phyloP scores from a whole-genome alignment of 768 basidiomycete species.

The Mycena venus region DNA sequence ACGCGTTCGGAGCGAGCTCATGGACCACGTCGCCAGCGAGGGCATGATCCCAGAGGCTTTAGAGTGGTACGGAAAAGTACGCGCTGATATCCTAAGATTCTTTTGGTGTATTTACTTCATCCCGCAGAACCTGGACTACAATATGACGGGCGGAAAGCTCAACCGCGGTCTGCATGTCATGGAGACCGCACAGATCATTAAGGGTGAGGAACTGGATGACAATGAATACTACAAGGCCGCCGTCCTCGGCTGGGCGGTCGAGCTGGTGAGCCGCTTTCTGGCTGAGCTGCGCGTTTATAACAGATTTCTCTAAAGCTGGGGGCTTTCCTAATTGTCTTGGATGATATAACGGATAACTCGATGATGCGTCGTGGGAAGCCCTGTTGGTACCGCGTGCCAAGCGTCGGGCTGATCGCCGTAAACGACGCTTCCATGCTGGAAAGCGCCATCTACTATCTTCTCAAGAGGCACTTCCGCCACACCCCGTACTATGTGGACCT shows the following conservation, averaged over 20 bases:
- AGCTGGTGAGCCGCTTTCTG: too few relatives aligned
- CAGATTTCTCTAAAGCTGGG: too few relatives aligned
- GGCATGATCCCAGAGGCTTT: constrained; percentile 88
- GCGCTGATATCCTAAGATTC: neutral
- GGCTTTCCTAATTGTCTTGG: constrained; percentile 96
- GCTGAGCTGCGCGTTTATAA: too few relatives aligned
- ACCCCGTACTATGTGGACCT: constrained; percentile 90
- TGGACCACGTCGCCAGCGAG: constrained; percentile 74
- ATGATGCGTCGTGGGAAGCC: constrained; percentile 95
- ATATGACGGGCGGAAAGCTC: constrained; percentile 95
- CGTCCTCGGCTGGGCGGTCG: too few relatives aligned
- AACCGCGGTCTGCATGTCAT: constrained; percentile 97
- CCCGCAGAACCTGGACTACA: constrained; percentile 86
- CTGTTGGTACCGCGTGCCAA: constrained; percentile 86
- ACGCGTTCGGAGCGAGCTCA: constrained; percentile 81
- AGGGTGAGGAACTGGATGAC: too few relatives aligned
- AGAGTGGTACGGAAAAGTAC: constrained; percentile 86
- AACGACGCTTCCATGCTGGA: constrained; percentile 98
- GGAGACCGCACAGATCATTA: too few relatives aligned
- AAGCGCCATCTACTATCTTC: constrained; percentile 89
- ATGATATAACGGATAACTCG: constrained; percentile 98
- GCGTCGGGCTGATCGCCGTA: constrained; percentile 88
- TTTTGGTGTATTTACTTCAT: neutral
- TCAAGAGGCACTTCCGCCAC: constrained; percentile 87
- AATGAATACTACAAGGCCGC: too few relatives aligned